Evolutionary conservation across 2,329 filamentous ascomycete genomes (phyloP), one percentile per base, ranked within the genome.

Genomic region (Colletotrichum sp.): DNA sequence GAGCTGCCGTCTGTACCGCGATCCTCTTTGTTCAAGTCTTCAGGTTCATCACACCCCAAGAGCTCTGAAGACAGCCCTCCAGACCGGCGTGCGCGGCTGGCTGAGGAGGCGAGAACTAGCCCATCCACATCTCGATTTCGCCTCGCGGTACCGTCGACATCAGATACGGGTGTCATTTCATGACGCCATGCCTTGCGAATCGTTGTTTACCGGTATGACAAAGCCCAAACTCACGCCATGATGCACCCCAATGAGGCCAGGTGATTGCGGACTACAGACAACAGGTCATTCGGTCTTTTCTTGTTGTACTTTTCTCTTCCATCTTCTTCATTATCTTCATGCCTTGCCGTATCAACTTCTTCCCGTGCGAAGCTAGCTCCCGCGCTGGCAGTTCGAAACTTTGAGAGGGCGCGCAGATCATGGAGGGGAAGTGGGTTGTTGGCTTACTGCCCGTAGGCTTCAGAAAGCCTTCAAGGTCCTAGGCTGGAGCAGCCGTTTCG

Each of bases 371-470:
- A 26, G 18, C 32, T 67, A 57, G 55, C 63, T 72, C 38, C 63
- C 55, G 63, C 72, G 72, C 67, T 67, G 72, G 68, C 68, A 72
- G 69, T 34, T 75, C 60, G 55, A 75, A 67, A 75, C 68, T 72
- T 72, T 67, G 63, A 52, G 26, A 61, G 68, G 36, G 30, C 26
- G 28, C 57, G 68, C 72, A 75, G 61, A 71, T 72, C 38, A 34
- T 63, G 34, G 32, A 55, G 52, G 38, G 67, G 28, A 16, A 66
- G 67, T 67, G 61, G 68, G 60, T 30, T 65, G 66, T 58, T 71
- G 71, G 43, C 64, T 24, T 68, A 6, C 58, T 36, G 36, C 63
- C 63, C 24, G 38, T 21, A 24, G 21, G 60, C 43, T 65, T 57
- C 43, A 71, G 30, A 55, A 55, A 72, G 43, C 67, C 36, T 60